Percentiles rank a stretch among this genome's conserved stretches.
phyloP scores from a whole-genome alignment of 1,139 yeast genomes.

The Taphrina pruni region DNA sequence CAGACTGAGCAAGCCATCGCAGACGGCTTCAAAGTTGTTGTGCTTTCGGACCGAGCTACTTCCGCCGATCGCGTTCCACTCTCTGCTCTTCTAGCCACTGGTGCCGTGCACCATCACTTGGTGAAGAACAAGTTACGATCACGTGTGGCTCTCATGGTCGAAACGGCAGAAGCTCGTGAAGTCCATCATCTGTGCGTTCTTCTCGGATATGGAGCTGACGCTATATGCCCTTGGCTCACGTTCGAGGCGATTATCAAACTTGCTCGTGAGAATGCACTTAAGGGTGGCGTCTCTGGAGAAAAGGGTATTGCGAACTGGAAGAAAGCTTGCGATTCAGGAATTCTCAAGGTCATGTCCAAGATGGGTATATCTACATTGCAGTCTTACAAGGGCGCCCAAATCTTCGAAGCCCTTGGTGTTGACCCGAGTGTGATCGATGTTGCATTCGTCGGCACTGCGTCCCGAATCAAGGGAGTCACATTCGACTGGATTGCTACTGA shows the following conservation, averaged over 20 bases:
- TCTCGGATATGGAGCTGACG: conserved; percentile 97
- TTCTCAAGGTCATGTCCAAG: conserved; percentile 95
- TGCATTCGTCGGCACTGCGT: conserved; percentile 96
- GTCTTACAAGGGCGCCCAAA: conserved; percentile 97
- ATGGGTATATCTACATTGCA: conserved; percentile 99
- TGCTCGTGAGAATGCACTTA: conserved; percentile 77
- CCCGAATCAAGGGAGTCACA: conserved; percentile 93
- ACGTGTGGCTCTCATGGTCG: conserved; percentile 86
- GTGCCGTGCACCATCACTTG: conserved; percentile 96
- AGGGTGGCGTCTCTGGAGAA: conserved; percentile 62
- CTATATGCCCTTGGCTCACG: conserved; percentile 89
- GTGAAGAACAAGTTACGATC: conserved; percentile 96
- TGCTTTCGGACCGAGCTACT: conserved; percentile 74
- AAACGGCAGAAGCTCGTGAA: conserved; percentile 97
- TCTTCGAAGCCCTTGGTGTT: conserved; percentile 94
- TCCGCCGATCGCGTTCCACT: conserved; percentile 72
- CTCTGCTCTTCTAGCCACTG: conserved; percentile 90
- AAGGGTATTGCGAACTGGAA: conserved; percentile 76
- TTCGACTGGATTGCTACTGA: conserved; percentile 96
- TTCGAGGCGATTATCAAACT: conserved; percentile 86
- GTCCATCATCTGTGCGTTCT: conserved; percentile 94
- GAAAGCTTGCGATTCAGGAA: conserved; percentile 84
- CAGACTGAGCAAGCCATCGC: conserved; percentile 87
- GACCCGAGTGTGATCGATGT: conserved; percentile 94
- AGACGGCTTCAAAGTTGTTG: conserved; percentile 71